A percentile compares a stretch with the other conserved stretches of the same genome.
Evolutionary conservation across 2,329 filamentous ascomycete species (phyloP).

Genomic region (Ciborinia camelliae): DNA sequence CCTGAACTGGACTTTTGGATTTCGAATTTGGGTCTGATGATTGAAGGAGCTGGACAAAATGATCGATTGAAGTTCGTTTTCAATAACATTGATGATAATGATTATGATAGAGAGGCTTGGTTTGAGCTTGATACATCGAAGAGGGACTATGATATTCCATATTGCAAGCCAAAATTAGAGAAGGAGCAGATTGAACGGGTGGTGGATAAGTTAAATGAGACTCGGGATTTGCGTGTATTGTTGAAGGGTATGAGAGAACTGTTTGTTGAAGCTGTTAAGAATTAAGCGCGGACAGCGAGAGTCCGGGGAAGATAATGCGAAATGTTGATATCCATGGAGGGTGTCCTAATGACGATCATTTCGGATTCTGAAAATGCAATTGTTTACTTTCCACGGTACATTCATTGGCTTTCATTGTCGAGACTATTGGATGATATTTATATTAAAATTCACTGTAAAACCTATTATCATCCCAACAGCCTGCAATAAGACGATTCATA

Average conservation of each 20-base stretch:
- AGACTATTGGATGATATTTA: too few species aligned
- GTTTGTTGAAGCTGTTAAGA: conserved; percentile 63
- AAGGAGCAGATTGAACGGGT: conserved; percentile 73
- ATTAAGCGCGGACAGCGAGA: conserved; percentile 12
- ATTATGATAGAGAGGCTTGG: conserved; percentile 87
- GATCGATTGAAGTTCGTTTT: conserved; percentile 90
- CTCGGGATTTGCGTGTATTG: conserved; percentile 65
- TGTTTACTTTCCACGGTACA: neutral
- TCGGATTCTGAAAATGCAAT: neutral
- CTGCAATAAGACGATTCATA: neutral
- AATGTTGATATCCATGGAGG: neutral
- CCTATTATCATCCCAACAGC: neutral
- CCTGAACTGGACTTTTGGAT: conserved; percentile 97
- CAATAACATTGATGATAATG: conserved; percentile 78
- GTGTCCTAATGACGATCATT: neutral
- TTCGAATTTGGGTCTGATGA: conserved; percentile 79
- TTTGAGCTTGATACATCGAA: conserved; percentile 84
- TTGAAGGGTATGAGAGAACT: conserved; percentile 80
- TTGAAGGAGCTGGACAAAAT: conserved; percentile 81
- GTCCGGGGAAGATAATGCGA: neutral
- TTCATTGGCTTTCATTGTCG: neutral
- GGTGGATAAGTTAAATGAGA: conserved; percentile 77
- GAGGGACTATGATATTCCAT: conserved; percentile 80
- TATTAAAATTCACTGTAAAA: too few species aligned
- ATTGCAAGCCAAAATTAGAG: conserved; percentile 79